These are phyloP conservation scores for Babesia ovata DNA, from an alignment of 169 alveolate species.

Conservation along the genomic window DNA sequence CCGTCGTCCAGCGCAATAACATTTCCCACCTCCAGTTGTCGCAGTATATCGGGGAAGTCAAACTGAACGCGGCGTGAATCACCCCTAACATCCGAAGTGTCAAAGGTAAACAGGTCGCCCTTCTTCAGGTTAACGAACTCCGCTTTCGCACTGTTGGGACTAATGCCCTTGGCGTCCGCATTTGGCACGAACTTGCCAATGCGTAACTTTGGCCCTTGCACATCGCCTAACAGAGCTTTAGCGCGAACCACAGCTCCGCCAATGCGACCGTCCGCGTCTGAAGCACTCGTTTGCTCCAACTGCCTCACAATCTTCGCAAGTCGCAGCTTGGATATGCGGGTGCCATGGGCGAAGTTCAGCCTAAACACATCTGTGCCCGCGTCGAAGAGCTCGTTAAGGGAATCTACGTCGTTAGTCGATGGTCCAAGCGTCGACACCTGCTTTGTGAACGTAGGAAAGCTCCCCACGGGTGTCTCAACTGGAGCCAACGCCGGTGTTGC, in stretches of 20 bases:
- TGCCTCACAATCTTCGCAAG: slow-evolving; percentile 62
- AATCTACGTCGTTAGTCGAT: slow-evolving; percentile 64
- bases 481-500: slow-evolving; percentile 48
- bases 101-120: slow-evolving; percentile 78
- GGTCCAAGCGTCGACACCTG: slow-evolving; percentile 86
- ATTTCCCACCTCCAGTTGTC: slow-evolving; percentile 71
- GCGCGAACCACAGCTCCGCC: slow-evolving; percentile 13
- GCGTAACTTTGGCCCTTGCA: slow-evolving; percentile 83
- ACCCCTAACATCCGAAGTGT: slow-evolving; percentile 70
- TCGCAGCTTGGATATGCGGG: slow-evolving; percentile 63
- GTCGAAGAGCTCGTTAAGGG: slow-evolving; percentile 70
- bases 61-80: slow-evolving; percentile 65
- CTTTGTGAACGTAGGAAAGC: slow-evolving; percentile 60
- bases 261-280: slow-evolving; percentile 1
- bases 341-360: slow-evolving; percentile 81
- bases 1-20: slow-evolving; percentile 80
- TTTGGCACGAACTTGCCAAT: slow-evolving; percentile 79
- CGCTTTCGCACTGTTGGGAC: slow-evolving; percentile 41
- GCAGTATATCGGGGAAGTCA: slow-evolving; percentile 73
- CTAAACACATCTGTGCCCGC: slow-evolving; percentile 81
- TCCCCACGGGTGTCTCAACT: slow-evolving; percentile 46
- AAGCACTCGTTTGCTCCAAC: slow-evolving; percentile 49
- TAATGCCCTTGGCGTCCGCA: slow-evolving; percentile 62
- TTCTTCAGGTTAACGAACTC: slow-evolving; percentile 76
- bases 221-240: slow-evolving; percentile 74